Evolutionary conservation across 495 filamentous ascomycete species (phyloP).

Genomic region (Margaritispora aquatica): DNA sequence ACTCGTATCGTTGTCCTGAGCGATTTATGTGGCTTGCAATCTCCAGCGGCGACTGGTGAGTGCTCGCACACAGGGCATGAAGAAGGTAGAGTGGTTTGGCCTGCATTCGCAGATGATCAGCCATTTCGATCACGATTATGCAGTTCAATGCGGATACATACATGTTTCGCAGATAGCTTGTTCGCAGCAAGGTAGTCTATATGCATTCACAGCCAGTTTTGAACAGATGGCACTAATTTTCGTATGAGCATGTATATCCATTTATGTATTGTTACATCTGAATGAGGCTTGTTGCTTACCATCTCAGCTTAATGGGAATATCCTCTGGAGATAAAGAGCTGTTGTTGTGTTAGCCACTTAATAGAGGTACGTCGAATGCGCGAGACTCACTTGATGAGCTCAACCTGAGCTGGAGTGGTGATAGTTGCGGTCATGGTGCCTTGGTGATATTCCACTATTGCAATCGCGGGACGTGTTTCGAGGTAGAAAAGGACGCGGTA

Average conservation of each 20-base stretch:
- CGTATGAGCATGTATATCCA: too few species aligned
- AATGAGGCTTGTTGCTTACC: too few species aligned
- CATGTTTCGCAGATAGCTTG: constrained; percentile 89
- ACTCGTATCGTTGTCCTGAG: constrained; percentile 84
- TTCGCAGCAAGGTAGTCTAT: constrained; percentile 89
- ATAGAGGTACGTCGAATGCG: background rate
- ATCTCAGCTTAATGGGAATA: constrained; percentile 90
- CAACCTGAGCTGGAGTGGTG: constrained; percentile 33
- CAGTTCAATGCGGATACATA: constrained; percentile 37
- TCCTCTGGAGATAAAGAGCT: constrained; percentile 79
- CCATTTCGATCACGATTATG: background rate
- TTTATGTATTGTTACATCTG: too few species aligned
- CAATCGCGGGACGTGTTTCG: too few species aligned
- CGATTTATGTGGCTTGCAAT: constrained; percentile 84
- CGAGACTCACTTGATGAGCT: constrained; percentile 35
- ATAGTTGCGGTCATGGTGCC: constrained; percentile 25
- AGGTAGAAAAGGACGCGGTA: background rate
- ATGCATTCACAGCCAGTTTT: constrained; percentile 85
- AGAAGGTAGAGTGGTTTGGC: constrained; percentile 68
- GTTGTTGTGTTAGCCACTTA: constrained; percentile 18
- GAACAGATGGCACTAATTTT: constrained; percentile 87
- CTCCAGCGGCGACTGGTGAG: constrained; percentile 71
- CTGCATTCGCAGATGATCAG: constrained; percentile 35
- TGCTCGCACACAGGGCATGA: constrained; percentile 93
- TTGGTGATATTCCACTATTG: background rate